A percentile compares a stretch with the other conserved stretches of the same genome.
These are phyloP conservation scores for Didymella glomerata DNA, from an alignment of 2,329 filamentous ascomycete genomes.

Conservation along the genomic window DNA sequence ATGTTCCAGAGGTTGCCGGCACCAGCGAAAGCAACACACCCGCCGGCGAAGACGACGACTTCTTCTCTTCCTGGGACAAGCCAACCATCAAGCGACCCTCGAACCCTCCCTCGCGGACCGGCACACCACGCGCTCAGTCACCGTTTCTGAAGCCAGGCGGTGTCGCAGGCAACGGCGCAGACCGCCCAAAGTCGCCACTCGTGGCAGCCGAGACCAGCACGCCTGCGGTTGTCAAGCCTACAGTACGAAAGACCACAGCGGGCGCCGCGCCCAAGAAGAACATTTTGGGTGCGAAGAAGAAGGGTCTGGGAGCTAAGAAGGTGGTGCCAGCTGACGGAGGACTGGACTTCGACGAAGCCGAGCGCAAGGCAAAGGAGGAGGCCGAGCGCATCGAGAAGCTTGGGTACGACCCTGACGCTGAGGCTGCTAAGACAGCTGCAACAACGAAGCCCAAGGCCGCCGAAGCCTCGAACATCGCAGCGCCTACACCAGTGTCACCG, in stretches of 20 bases:
- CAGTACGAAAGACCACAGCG: constrained; percentile 77
- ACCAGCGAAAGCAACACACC: constrained; percentile 75
- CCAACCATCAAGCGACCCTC: constrained; percentile 95
- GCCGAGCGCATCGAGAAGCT: constrained; percentile 94
- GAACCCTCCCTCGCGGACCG: constrained; percentile 88
- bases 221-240: constrained; percentile 68
- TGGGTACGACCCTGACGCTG: constrained; percentile 92
- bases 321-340: constrained; percentile 71
- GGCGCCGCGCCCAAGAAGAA: constrained; percentile 78
- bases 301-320: constrained; percentile 72
- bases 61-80: constrained; percentile 99
- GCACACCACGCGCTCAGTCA: constrained; percentile 84
- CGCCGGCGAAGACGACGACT: constrained; percentile 88
- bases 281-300: constrained; percentile 80
- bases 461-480: constrained; percentile 68
- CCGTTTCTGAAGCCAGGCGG: constrained; percentile 81
- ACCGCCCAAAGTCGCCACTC: constrained; percentile 86
- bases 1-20: constrained; percentile 65
- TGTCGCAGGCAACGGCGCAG: constrained; percentile 66
- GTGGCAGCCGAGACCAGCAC: constrained; percentile 60
- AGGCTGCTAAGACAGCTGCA: constrained; percentile 57
- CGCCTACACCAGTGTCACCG: constrained; percentile 79
- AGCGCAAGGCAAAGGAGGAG: constrained; percentile 97
- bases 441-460: constrained; percentile 52
- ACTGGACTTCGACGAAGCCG: constrained; percentile 94